Percentiles rank a stretch among this genome's conserved stretches.
Conservation (phyloP, 805 yeast species). For the Candida khao-thaluensis region DNA sequence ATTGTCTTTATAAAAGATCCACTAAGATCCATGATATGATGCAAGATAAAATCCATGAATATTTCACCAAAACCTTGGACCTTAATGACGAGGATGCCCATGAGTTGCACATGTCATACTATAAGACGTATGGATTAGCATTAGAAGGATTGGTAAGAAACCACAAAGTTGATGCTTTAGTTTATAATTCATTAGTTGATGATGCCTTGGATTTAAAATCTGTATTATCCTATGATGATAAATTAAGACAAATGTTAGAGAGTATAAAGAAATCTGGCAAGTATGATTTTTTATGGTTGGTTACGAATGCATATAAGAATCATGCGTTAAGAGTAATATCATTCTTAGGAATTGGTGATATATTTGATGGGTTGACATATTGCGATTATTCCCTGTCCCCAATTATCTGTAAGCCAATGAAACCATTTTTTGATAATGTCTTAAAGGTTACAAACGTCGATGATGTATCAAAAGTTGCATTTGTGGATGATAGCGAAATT, state of each 20-base stretch:
- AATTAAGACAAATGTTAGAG: conserved; percentile 52
- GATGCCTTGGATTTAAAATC: conserved; percentile 85
- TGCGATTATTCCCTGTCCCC: conserved; percentile 79
- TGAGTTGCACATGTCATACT: conserved; percentile 68
- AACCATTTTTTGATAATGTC: conserved; percentile 61
- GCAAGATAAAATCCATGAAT: conserved; percentile 82
- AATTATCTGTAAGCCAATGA: conserved; percentile 88
- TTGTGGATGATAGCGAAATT: conserved; percentile 82
- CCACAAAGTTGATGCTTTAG: conserved; percentile 79
- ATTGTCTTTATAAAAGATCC: conserved; percentile 78
- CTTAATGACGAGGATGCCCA: conserved; percentile 74
- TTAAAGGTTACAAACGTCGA: conserved; percentile 50
- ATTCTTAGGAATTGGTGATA: conserved; percentile 83
- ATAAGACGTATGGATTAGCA: conserved; percentile 86
- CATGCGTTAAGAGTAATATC: conserved; percentile 83
- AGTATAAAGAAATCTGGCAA: conserved; percentile 43
- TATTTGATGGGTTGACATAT: conserved; percentile 90
- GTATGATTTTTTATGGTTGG: conserved; percentile 80
- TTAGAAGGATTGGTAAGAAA: conserved; percentile 79
- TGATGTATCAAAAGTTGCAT: conserved; percentile 50
- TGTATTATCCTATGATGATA: conserved; percentile 63
- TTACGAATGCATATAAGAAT: conserved; percentile 90
- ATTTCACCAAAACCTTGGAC: conserved; percentile 63
- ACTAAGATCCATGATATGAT: conserved; percentile 79
- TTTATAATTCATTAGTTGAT: conserved; percentile 85